phyloP scores from a whole-genome alignment of 768 basidiomycete species.

The Suillus placidus region DNA sequence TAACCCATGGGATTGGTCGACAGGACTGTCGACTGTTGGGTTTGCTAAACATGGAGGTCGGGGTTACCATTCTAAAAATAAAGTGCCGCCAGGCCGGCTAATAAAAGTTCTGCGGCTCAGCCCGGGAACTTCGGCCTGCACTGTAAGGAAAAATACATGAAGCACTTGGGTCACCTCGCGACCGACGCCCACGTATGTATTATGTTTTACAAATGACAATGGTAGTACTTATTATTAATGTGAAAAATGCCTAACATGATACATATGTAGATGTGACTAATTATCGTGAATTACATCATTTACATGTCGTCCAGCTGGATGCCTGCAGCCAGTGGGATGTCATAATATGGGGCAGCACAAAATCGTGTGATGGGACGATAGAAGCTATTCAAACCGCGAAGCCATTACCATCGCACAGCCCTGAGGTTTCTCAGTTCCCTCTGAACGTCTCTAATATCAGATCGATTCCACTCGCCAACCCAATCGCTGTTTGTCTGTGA shows the following conservation, averaged over 20 bases:
- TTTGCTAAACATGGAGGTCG: too few relatives aligned
- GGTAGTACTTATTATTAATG: constrained; percentile 5
- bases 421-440: constrained; percentile 36
- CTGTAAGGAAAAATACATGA: too few relatives aligned
- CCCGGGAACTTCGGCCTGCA: too few relatives aligned
- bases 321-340: constrained; percentile 19
- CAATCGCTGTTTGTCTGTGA: constrained; percentile 24
- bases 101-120: too few relatives aligned
- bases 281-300: background rate
- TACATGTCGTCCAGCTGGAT: constrained; percentile 13
- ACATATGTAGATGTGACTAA: constrained; percentile 14
- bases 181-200: background rate
- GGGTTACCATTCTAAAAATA: too few relatives aligned
- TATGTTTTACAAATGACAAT: constrained; percentile 8
- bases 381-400: background rate
- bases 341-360: background rate
- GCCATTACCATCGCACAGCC: background rate
- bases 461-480: constrained; percentile 46
- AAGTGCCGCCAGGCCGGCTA: too few relatives aligned
- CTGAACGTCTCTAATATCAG: constrained; percentile 42
- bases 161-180: too few relatives aligned
- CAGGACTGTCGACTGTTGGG: too few relatives aligned
- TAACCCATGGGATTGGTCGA: too few relatives aligned
- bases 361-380: background rate
- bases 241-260: constrained; percentile 8